Conservation (phyloP, 257 asterid genomes). For the Gynochthodes officinalis region DNA sequence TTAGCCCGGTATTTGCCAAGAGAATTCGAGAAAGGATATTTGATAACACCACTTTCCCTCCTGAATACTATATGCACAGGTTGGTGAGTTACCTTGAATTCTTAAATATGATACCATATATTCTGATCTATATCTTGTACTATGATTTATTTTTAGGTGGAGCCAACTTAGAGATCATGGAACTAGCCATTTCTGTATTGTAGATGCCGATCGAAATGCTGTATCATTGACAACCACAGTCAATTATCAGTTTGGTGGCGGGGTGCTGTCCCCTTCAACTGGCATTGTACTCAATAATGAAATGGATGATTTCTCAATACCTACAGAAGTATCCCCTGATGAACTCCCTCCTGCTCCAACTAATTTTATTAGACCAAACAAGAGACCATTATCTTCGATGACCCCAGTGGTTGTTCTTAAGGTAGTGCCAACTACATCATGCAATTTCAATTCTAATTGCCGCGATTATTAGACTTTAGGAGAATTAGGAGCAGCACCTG, state of each 20-base stretch:
- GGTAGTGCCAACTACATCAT: constrained; percentile 30
- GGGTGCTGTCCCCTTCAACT: constrained; percentile 73
- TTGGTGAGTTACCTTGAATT: constrained; percentile 5
- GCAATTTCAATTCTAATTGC: neutral
- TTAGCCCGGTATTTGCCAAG: constrained; percentile 68
- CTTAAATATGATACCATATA: neutral
- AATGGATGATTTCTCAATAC: constrained; percentile 90
- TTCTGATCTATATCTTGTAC: neutral
- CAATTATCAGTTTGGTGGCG: constrained; percentile 71
- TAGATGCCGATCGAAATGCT: constrained; percentile 80
- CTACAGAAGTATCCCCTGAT: constrained; percentile 54
- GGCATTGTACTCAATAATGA: constrained; percentile 88
- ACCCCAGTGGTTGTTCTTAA: constrained; percentile 81
- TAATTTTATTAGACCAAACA: constrained; percentile 75
- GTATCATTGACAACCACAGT: constrained; percentile 85
- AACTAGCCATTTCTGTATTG: constrained; percentile 83
- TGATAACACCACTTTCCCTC: constrained; percentile 91
- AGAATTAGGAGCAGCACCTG: neutral
- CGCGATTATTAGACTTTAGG: no score
- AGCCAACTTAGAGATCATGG: constrained; percentile 81
- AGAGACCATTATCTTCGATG: constrained; percentile 93
- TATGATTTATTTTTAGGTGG: constrained; percentile 39
- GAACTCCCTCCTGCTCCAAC: constrained; percentile 86
- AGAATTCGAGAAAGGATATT: constrained; percentile 45
- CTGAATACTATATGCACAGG: constrained; percentile 78